These are phyloP conservation scores for Apiospora saccharicola DNA, from an alignment of 2,329 filamentous ascomycete species.

Conservation along the genomic window DNA sequence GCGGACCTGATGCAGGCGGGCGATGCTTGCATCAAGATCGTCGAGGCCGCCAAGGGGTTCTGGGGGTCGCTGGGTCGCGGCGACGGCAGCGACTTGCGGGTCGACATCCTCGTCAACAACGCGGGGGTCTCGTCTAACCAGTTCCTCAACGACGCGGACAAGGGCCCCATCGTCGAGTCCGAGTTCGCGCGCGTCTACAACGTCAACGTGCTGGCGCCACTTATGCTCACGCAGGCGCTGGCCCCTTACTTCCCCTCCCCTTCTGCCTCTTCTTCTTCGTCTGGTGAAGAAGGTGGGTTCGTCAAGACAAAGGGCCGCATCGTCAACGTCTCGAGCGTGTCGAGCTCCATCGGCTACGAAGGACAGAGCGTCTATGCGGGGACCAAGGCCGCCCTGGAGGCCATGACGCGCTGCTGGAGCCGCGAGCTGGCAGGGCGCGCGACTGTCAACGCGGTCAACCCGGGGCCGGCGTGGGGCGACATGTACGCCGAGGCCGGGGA, in stretches of 20 bases:
- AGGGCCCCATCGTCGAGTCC: slow-evolving; percentile 50
- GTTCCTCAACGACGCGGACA: slow-evolving; percentile 50
- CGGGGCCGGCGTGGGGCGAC: slow-evolving; percentile 34
- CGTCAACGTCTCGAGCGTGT: slow-evolving; percentile 38
- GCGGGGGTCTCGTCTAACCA: slow-evolving; percentile 65
- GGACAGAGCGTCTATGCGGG: slow-evolving; percentile 37
- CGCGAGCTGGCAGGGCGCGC: slow-evolving; percentile 36
- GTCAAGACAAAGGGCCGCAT: slow-evolving; percentile 33
- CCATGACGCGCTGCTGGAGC: slow-evolving; percentile 36
- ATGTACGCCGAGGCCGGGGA: slow-evolving; percentile 29
- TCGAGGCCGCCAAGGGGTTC: slow-evolving; percentile 28
- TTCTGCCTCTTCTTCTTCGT: slow-evolving; percentile 19
- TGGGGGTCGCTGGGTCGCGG: slow-evolving; percentile 21
- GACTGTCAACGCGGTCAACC: slow-evolving; percentile 40
- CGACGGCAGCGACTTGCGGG: slow-evolving; percentile 39
- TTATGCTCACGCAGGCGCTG: slow-evolving; percentile 38
- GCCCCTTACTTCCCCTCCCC: slow-evolving; percentile 36
- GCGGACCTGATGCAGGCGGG: slow-evolving; percentile 28
- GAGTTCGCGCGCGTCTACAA: slow-evolving; percentile 68
- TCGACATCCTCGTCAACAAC: slow-evolving; percentile 76
- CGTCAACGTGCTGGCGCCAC: slow-evolving; percentile 60
- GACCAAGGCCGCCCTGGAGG: slow-evolving; percentile 41
- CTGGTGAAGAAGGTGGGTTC: neutral
- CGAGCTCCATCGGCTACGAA: slow-evolving; percentile 37
- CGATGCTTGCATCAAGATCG: slow-evolving; percentile 25